These are phyloP conservation scores for Solanum acaule DNA, from an alignment of 257 asterid genomes.

Conservation along the genomic window DNA sequence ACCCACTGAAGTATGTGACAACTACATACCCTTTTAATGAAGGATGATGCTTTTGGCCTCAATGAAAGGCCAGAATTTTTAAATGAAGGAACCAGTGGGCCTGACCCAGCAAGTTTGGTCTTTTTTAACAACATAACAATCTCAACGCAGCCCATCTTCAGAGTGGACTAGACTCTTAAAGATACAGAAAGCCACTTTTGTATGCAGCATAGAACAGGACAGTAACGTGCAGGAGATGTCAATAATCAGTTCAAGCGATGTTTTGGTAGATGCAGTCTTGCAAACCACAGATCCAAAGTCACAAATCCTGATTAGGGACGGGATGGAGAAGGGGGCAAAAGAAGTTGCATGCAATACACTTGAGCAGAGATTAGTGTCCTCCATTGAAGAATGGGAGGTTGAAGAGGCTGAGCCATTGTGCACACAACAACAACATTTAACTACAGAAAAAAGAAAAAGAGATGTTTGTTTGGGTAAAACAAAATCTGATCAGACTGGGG, in stretches of 20 bases:
- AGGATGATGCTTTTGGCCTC: neutral
- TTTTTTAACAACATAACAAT: no score
- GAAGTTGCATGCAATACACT: neutral
- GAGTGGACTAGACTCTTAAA: no score
- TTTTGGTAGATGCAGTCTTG: neutral
- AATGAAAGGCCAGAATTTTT: neutral
- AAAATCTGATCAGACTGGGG: neutral
- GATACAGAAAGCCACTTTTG: no score
- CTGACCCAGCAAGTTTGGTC: no score
- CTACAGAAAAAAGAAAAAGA: no score
- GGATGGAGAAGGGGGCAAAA: neutral
- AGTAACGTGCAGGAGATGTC: no score
- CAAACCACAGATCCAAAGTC: neutral
- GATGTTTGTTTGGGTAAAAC: neutral
- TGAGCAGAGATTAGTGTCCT: neutral
- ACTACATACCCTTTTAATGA: neutral
- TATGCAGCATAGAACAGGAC: no score
- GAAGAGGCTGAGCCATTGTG: neutral
- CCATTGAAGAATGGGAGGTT: neutral
- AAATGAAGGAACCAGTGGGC: no score
- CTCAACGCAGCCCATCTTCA: no score
- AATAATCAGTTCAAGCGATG: no score
- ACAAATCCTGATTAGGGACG: neutral
- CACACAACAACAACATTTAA: neutral
- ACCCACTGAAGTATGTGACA: neutral